Conservation (phyloP, 2,329 filamentous ascomycete species). For the Chalaropsis thielavioides region DNA sequence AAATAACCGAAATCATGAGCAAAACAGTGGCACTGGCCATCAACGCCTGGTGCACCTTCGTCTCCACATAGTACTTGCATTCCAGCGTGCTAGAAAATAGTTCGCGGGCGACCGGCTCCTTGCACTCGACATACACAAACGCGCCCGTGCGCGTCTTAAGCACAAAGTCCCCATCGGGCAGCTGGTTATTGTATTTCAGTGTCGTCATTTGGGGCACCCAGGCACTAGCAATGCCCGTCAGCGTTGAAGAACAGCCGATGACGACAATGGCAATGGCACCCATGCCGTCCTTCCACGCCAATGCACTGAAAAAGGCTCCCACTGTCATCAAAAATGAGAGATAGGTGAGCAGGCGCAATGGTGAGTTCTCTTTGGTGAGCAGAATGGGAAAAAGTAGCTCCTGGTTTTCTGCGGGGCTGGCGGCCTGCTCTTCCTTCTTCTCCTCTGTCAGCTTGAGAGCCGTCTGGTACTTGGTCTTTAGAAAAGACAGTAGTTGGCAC, state of each 20-base stretch:
- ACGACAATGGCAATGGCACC: constrained; percentile 33
- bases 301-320: constrained; percentile 31
- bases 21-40: constrained; percentile 45
- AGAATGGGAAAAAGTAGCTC: constrained; percentile 27
- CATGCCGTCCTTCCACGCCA: constrained; percentile 26
- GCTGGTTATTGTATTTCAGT: constrained; percentile 33
- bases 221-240: constrained; percentile 42
- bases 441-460: too few relatives aligned
- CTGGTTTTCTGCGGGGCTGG: background rate
- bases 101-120: constrained; percentile 47
- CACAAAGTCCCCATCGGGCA: constrained; percentile 44
- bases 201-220: constrained; percentile 43
- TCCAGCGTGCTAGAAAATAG: constrained; percentile 47
- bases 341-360: constrained; percentile 39
- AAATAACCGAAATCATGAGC: constrained; percentile 46
- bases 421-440: background rate
- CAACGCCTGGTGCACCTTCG: constrained; percentile 33
- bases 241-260: constrained; percentile 38
- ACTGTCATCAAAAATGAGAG: constrained; percentile 36
- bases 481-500: too few relatives aligned
- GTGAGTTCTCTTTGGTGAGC: constrained; percentile 35
- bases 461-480: too few relatives aligned
- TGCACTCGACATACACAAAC: constrained; percentile 42
- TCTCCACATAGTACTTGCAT: constrained; percentile 38
- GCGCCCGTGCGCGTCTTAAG: constrained; percentile 46